Evolutionary conservation across 2,329 filamentous ascomycete species (phyloP), one percentile per base, ranked within the genome.

Genomic region (Clarireedia monteithiana): DNA sequence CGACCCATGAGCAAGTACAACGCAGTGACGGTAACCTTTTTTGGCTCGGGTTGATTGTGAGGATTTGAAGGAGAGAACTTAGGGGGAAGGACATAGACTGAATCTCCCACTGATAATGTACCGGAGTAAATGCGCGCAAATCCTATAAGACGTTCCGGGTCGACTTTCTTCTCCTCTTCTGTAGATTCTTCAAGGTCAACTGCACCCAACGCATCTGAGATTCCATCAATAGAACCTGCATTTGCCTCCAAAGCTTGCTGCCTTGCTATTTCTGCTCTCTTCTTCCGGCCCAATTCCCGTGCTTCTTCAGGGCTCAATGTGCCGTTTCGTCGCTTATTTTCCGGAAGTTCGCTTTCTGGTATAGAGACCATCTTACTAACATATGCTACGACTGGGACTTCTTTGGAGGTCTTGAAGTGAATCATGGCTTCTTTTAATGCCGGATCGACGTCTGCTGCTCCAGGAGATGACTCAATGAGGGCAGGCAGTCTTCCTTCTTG

Each of bases 351-450:
- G 70, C 89, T 96, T 67, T 95, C 89, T 0, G 91, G 92, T 12
- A 99, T 80, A 0, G 94, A 94, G 1, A 97, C 89, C 91, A 99
- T 96, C 70, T 99, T 99, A 73, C 92, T 97, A 59, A 99, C 89
- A 63, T 96, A 99, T 7, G 89, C 92, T 1, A 99, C 89, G 0
- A 95, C 84, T 0, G 92, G 91, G 56, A 88, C 86, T 0, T 84
- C 78, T 40, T 81, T 77, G 0, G 77, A 78, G 3, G 82, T 82
- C 66, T 88, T 88, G 68, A 95, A 96, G 0, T 84, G 78, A 2
- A 88, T 73, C 85, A 97, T 92, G 5, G 92, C 89, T n/a, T 87
- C 77, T 63, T 83, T 86, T 53, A 97, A 74, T 6, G 77, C 74
- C 1, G 80, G 73, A 53, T 88, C 83, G 47, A 97, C 84, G 63